Conservation (phyloP, 129 eudicot genomes). For the Lactuca sativa region DNA sequence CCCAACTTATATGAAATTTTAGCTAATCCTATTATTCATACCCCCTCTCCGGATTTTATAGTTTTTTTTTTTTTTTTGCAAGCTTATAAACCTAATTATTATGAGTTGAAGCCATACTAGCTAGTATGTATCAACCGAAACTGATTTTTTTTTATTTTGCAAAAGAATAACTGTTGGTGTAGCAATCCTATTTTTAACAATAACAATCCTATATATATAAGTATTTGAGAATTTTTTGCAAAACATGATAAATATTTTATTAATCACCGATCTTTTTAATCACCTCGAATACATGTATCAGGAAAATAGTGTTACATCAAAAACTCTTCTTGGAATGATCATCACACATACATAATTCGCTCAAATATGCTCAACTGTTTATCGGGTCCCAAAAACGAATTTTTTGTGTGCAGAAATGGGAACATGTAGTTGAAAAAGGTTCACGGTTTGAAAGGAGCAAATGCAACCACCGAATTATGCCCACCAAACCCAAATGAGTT, state of each 20-base stretch:
- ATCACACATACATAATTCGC: constrained; percentile 11
- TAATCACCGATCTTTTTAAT: constrained; percentile 7
- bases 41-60: too few relatives aligned
- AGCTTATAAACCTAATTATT: too few relatives aligned
- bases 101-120: too few relatives aligned
- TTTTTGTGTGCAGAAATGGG: constrained; percentile 4
- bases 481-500: constrained; percentile 80
- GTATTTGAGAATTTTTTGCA: neutral
- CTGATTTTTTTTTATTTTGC: too few relatives aligned
- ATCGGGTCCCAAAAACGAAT: neutral
- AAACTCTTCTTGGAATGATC: constrained; percentile 21
- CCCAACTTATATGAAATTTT: too few relatives aligned
- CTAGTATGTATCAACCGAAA: too few relatives aligned
- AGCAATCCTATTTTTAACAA: neutral
- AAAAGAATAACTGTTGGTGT: too few relatives aligned
- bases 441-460: constrained; percentile 57
- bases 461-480: constrained; percentile 63
- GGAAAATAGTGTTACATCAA: constrained; percentile 17
- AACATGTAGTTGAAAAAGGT: neutral
- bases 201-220: neutral
- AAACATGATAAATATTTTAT: constrained; percentile 11
- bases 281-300: neutral
- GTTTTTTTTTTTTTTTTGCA: too few relatives aligned
- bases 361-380: constrained; percentile 20
- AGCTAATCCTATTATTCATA: too few relatives aligned